phyloP scores from a whole-genome alignment of 768 basidiomycete genomes.

The Suillus brevipes region DNA sequence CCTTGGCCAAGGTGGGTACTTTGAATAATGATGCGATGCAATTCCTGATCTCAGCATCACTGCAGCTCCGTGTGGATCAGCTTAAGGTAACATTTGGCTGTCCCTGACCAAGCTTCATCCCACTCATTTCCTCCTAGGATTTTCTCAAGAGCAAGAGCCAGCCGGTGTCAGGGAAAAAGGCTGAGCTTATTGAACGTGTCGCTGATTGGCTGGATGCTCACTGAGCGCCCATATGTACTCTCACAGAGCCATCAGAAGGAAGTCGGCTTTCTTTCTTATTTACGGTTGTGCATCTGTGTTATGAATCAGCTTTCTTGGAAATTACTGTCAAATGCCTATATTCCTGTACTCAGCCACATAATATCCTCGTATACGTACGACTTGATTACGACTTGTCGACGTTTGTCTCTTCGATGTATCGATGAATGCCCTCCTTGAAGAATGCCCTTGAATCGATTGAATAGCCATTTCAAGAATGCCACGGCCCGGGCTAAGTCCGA shows the following conservation, averaged over 20 bases:
- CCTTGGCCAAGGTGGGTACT: slow-evolving; percentile 62
- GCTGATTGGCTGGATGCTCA: slow-evolving; percentile 57
- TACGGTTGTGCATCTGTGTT: not conserved
- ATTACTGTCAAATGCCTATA: not conserved
- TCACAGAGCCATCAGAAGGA: not conserved
- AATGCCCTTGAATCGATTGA: not conserved
- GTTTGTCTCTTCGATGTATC: not conserved
- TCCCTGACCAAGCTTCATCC: slow-evolving; percentile 7
- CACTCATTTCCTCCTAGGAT: slow-evolving; percentile 44
- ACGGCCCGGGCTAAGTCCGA: not conserved
- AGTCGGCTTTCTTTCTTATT: not conserved
- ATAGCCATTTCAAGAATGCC: not conserved
- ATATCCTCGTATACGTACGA: not conserved
- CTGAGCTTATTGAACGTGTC: slow-evolving; percentile 67
- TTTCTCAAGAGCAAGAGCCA: slow-evolving; percentile 70
- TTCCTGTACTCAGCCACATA: not conserved
- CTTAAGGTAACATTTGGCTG: slow-evolving; percentile 56
- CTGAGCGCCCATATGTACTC: slow-evolving; percentile 10
- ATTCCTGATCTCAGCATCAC: not conserved
- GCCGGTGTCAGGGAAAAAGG: slow-evolving; percentile 67
- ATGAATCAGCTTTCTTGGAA: slow-evolving; percentile 1
- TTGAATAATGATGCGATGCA: not conserved
- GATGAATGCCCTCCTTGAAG: not conserved
- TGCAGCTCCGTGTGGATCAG: slow-evolving; percentile 74
- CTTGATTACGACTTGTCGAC: not conserved